These are phyloP conservation scores for Auriculariales sp. DNA, from an alignment of 768 basidiomycete species.

Conservation along the genomic window DNA sequence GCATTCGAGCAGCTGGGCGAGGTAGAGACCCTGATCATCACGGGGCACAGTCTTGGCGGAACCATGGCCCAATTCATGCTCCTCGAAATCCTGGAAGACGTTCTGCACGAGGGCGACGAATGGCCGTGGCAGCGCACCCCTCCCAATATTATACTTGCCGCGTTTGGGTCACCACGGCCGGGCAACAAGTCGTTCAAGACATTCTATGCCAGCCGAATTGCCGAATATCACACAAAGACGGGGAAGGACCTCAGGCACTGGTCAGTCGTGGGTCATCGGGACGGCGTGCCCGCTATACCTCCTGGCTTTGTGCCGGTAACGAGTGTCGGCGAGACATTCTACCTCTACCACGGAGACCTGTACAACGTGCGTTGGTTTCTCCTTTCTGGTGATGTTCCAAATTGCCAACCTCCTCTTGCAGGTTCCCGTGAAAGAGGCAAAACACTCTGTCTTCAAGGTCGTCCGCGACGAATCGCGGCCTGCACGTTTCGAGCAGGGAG, in stretches of 20 bases:
- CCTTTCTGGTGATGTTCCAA: no score
- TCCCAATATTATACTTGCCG: conserved; percentile 23
- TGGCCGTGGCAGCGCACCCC: not conserved
- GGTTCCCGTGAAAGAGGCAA: conserved; percentile 31
- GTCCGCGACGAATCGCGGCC: conserved; percentile 6
- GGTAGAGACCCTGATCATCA: conserved; percentile 25
- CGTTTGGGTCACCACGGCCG: conserved; percentile 37
- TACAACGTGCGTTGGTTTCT: no score
- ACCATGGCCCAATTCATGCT: conserved; percentile 37
- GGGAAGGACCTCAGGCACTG: conserved; percentile 8
- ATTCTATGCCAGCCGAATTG: no score
- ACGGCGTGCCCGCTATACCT: conserved; percentile 47
- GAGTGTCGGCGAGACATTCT: conserved; percentile 29
- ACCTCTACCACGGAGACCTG: conserved; percentile 30
- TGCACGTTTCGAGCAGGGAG: conserved; percentile 24
- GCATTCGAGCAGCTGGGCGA: conserved; percentile 18
- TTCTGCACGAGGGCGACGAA: not conserved
- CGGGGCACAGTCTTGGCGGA: conserved; percentile 46
- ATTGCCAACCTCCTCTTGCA: no score
- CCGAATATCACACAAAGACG: no score
- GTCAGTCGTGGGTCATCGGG: conserved; percentile 2
- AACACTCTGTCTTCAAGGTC: conserved; percentile 29
- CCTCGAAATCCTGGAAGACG: conserved; percentile 3
- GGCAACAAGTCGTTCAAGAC: conserved; percentile 26
- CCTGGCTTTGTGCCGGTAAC: conserved; percentile 14